Evolutionary conservation across 2,329 filamentous ascomycete genomes (phyloP), one percentile per base, ranked within the genome.

Genomic region (Pleomassaria siparia): DNA sequence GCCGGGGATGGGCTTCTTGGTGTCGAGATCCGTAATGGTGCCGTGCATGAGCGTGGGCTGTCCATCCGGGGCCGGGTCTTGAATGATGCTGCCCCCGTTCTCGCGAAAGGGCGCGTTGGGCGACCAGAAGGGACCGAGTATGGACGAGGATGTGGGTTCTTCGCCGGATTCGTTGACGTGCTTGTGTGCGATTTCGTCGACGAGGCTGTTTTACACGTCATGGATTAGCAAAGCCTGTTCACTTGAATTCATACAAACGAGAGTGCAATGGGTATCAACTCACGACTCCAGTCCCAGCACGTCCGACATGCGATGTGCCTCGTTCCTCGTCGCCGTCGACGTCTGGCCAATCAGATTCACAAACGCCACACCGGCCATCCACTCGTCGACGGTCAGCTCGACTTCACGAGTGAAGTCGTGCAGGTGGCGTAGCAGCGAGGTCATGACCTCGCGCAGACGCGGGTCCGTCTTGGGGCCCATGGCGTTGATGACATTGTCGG

Each of bases 371-470:
- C 87, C 88, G 7, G 82, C 72, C 71, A 89, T 81, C 87, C 87
- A 91, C 72, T 91, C 88, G 45, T 88, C 87, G 25, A 83, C 78
- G 15, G 84, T 89, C 43, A 91, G 81, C 72, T 91, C 86, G 55
- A 88, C 82, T 64, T 91, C 88, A 48, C 88, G 83, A 47, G 83
- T 81, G 69, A 91, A 91, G 72, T 90, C 86, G 75, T 91, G 88
- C 49, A 91, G 77, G 74, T 91, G 87, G 40, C 74, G 77, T 71
- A 90, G 84, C 59, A 90, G 72, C 22, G 80, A 76, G 51, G 76
- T 70, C 62, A 91, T 74, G 60, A 91, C 76, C 55, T 82, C 75
- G 49, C 84, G 80, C 60, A 83, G 80, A 50, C 88, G 79, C 48
- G 86, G 81, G 43, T 79, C 75, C 11, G 83, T 83, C 60, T 87